Evolutionary conservation across 306 rosid genomes (phyloP), one percentile per base, ranked within the genome.

Genomic region (Bauhinia variegata): DNA sequence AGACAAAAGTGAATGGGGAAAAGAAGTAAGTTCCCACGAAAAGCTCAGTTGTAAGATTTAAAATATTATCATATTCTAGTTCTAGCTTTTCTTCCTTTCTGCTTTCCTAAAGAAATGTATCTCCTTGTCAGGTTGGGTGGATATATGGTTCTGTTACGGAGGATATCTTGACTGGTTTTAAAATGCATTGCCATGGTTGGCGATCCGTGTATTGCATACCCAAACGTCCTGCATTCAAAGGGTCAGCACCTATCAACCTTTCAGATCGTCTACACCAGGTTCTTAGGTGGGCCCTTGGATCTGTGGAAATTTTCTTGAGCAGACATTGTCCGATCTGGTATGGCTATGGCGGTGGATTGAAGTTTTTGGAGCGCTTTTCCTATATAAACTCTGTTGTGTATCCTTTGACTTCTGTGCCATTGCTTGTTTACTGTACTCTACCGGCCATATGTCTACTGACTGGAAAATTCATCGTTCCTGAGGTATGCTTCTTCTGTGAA

Each of bases 141-240:
- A 95, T 95, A 52, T 95, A 95, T 74, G 99, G 97, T 65, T 90
- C 97, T 13, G 99, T 95, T 65, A 95, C 99, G 5, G 99, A 95
- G 76, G 99, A 95, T 79, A 95, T 95, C 80, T 83, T 95, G 82
- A 95, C 97, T 53, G 99, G 99, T 69, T 95, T 95, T 69, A 95
- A 95, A 83, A 95, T 95, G 99, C 99, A 95, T 48, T 95, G 99
- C 78, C 99, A 95, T 64, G 99, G 99, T 51, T 95, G 99, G 99
- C 83, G 95, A 56, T 95, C 99, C 17, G 97, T 95, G 55, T 95
- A 95, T 78, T 95, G 99, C 76, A 83, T 95, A 58, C 99, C 99
- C 11, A 86, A 83, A 69, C 77, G 77, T 31, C 84, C 99, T 9
- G 99, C 99, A 17, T 95, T 95, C 81, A 95, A 95, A 71, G 99